phyloP scores from a whole-genome alignment of 2,329 filamentous ascomycete genomes.

The Sclerotinia sclerotiorum region DNA sequence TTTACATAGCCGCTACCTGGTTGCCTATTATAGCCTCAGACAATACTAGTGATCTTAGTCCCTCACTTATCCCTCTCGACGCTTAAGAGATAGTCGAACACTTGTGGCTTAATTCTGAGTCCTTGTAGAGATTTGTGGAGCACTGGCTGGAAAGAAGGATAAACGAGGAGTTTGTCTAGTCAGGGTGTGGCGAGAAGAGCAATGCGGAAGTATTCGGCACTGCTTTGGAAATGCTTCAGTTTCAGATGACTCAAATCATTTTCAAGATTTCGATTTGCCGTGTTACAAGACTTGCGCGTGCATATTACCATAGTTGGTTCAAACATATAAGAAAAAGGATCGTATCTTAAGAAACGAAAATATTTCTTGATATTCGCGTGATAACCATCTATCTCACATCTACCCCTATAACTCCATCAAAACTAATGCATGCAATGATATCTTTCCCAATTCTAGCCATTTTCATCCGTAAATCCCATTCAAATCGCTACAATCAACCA shows the following conservation, averaged over 20 bases:
- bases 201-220: not conserved
- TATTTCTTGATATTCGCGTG: not conserved
- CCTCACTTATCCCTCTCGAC: no score
- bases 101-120: no score
- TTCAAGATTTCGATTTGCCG: not conserved
- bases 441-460: slow-evolving; percentile 10
- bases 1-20: no score
- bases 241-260: not conserved
- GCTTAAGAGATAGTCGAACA: no score
- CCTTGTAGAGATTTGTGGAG: no score
- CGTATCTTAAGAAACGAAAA: not conserved
- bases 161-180: not conserved
- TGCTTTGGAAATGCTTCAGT: not conserved
- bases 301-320: not conserved
- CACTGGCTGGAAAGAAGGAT: not conserved
- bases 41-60: no score
- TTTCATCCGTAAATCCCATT: slow-evolving; percentile 8
- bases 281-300: not conserved
- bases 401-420: slow-evolving; percentile 13
- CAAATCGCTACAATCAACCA: slow-evolving; percentile 25
- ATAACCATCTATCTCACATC: not conserved
- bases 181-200: not conserved
- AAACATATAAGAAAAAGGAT: not conserved
- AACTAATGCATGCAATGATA: slow-evolving; percentile 13
- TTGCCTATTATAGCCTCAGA: no score